Evolutionary conservation across 352 stramenopile genomes (phyloP), one percentile per base, ranked within the genome.

Genomic region (Pythium vanterpoolii): DNA sequence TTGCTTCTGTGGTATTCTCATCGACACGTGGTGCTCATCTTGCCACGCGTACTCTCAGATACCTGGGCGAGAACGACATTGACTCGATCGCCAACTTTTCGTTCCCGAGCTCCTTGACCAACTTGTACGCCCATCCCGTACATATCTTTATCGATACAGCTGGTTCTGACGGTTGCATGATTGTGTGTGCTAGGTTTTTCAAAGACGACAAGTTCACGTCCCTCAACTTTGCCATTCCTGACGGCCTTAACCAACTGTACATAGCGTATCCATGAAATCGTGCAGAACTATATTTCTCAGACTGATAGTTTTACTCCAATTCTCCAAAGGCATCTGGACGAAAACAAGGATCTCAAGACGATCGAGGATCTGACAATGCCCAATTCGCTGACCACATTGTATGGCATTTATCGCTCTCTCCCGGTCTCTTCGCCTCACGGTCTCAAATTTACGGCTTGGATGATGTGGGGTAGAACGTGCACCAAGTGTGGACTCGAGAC

Each of bases 351-450:
- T 4, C 43, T 66, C 10, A n/a, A 13, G 18, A 13, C 36, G 9
- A 46, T 68, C 27, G 39, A 52, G 31, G 58, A 62, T 16, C 24
- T 68, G 27, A 62, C 60, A 4, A 57, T 67, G 52, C 60, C 58
- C 31, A 21, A 49, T 8, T 50, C 58, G 23, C 48, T 66, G 2
- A 58, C 8, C 5, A 24, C 10, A 3, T 26, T 66, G 58, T 66
- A 60, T 14, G 54, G 44, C n/a, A n/a, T n/a, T n/a, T n/a, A n/a
- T 45, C n/a, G 24, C 18, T 4, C 23, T 13, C 31, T 45, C 16
- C 5, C 16, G 28, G 14, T 7, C 10, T 7, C 1, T 18, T 33
- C 26, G 13, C 13, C 43, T 38, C 5, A 9, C 33, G 33, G 33
- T 9, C 21, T 48, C 5, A 27, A 7, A 7, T n/a, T 10, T 16